Percentiles rank a stretch among this genome's conserved stretches.
phyloP scores from a whole-genome alignment of 2,329 filamentous ascomycete species.

The Pseudocercospora fijiensis region DNA sequence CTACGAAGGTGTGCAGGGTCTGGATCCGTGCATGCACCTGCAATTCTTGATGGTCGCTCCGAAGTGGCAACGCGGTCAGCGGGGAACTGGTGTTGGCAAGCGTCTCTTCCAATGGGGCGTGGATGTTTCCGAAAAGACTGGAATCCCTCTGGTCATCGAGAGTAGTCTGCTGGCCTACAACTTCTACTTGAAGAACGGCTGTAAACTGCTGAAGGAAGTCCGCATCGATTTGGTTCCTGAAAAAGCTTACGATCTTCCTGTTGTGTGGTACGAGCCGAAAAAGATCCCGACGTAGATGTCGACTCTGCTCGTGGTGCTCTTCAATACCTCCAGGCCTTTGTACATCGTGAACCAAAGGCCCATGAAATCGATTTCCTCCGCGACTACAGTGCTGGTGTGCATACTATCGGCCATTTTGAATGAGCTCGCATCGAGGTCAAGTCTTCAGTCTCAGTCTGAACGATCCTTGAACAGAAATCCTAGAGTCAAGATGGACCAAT shows the following conservation, averaged over 20 bases:
- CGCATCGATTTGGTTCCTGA: slow-evolving; percentile 23
- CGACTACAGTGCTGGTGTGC: background rate
- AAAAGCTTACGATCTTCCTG: slow-evolving; percentile 25
- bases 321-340: background rate
- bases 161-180: slow-evolving; percentile 22
- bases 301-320: background rate
- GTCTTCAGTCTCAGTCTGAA: background rate
- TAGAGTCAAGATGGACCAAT: background rate
- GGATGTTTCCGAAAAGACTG: slow-evolving; percentile 13
- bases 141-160: slow-evolving; percentile 21
- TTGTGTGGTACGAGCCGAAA: slow-evolving; percentile 22
- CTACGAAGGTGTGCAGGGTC: slow-evolving; percentile 13
- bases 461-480: background rate
- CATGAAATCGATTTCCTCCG: background rate
- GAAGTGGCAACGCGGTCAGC: slow-evolving; percentile 15
- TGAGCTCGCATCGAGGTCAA: background rate
- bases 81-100: slow-evolving; percentile 18
- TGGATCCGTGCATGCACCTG: slow-evolving; percentile 22
- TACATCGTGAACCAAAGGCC: background rate
- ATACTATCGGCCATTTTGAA: background rate
- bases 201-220: slow-evolving; percentile 16
- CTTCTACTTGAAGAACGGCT: slow-evolving; percentile 27
- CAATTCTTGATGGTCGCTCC: slow-evolving; percentile 26
- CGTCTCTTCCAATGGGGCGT: slow-evolving; percentile 25
- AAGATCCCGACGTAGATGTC: background rate